Conservation (phyloP, 2,329 filamentous ascomycete species). For the Paraphaeosphaeria sporulosa region DNA sequence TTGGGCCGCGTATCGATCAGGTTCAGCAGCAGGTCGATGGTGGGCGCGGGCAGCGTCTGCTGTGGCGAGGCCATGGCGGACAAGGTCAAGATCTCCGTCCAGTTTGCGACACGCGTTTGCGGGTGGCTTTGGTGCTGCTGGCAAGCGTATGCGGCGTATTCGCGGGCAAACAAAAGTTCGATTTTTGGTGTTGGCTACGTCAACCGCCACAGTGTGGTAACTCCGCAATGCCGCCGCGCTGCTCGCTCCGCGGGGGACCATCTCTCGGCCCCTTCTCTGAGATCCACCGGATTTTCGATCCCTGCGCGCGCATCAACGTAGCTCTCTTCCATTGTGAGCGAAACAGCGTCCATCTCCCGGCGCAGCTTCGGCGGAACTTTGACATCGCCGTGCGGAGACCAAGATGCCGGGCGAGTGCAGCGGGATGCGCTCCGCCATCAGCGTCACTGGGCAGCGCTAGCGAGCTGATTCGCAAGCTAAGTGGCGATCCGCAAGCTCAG, state of each 20-base stretch:
- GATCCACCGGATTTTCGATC: neutral
- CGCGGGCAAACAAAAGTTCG: neutral
- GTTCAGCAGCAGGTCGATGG: constrained; percentile 58
- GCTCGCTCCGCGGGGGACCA: neutral
- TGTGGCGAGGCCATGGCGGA: constrained; percentile 30
- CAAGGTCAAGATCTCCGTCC: neutral
- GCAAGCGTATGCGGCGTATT: constrained; percentile 2
- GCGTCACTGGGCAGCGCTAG: constrained; percentile 1
- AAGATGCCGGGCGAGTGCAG: neutral
- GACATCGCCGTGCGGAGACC: neutral
- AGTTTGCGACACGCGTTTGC: neutral
- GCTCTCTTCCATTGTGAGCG: neutral
- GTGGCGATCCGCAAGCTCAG: constrained; percentile 18
- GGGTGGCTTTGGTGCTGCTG: neutral
- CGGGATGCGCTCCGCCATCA: no score
- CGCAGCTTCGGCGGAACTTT: neutral
- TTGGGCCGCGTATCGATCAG: constrained; percentile 81
- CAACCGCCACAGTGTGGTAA: neutral
- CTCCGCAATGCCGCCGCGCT: neutral
- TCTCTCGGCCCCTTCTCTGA: no score
- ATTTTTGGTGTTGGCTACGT: constrained; percentile 17
- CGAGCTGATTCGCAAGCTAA: constrained; percentile 7
- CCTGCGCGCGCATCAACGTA: neutral
- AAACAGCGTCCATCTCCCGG: neutral
- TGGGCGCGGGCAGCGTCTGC: constrained; percentile 38